Conservation (phyloP, 1,284 basidiomycete genomes). For the Tilletia horrida region DNA sequence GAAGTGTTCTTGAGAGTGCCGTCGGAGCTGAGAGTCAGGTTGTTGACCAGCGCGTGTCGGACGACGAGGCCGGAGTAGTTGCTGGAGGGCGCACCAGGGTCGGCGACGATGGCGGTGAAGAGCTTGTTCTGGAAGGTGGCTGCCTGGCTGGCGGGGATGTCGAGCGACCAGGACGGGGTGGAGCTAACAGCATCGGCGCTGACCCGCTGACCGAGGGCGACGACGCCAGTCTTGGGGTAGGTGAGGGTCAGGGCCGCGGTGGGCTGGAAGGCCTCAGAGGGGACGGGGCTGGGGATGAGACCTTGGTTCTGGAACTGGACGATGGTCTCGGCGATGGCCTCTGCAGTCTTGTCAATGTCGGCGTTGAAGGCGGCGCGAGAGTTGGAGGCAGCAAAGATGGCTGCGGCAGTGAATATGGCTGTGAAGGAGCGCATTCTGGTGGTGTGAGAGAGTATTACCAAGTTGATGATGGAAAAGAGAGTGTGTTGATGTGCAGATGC, state of each 20-base stretch:
- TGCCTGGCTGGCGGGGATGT: conserved; percentile 1
- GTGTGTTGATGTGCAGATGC: neutral
- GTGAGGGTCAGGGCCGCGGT: conserved; percentile 10
- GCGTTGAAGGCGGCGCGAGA: conserved; percentile 9
- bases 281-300: conserved; percentile 15
- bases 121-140: conserved; percentile 5
- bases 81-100: conserved; percentile 5
- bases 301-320: conserved; percentile 7
- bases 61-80: conserved; percentile 15
- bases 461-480: neutral
- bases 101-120: conserved; percentile 16
- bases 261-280: conserved; percentile 3
- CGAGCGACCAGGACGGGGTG: neutral
- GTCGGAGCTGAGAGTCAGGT: conserved; percentile 9
- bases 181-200: neutral
- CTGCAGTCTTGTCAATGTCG: conserved; percentile 3
- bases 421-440: conserved; percentile 13
- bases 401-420: neutral
- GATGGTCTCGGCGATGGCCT: conserved; percentile 14
- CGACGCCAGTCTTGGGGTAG: conserved; percentile 10
- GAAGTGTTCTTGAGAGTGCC: conserved; percentile 12
- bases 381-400: conserved; percentile 9
- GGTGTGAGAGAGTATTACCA: neutral
- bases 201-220: neutral
- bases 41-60: conserved; percentile 10